Base-by-base conservation (phyloP, 371 early-diverging fungal genomes). In the Mucor racemosus region DNA sequence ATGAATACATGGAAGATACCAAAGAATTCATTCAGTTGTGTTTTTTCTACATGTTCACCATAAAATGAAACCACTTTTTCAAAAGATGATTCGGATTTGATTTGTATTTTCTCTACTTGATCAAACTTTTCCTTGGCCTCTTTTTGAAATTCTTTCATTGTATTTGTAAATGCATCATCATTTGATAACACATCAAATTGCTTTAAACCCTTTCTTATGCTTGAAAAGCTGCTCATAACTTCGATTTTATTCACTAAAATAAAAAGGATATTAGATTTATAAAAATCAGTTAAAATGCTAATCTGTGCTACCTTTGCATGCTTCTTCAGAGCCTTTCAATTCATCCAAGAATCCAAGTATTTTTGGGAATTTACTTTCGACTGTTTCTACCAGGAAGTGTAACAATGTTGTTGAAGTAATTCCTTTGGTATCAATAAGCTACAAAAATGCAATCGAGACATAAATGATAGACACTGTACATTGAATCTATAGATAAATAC, bases 11-110 rank as follows among this genome's bases (percentile, higher is more conserved):
- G 86, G 77, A 92, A 92, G n/a, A 93, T 86, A 4, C 86, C 88
- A 81, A 94, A 93, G 78, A 93, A 95, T 67, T 94, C 95, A 60
- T 95, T 95, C 0, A 92, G 91, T 55, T 89, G 88, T 70, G 88
- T 90, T 13, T 77, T 77, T 26, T 72, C 71, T 31, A 91, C 76
- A 65, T 94, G 90, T 74, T 97, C 97, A 34, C 96, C 95, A 62
- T 85, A 94, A 54, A 88, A 88, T 0, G 65, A 34, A 60, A 81
- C 77, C 15, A 68, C 73, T 1, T 36, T 57, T 11, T 65, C 26
- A 36, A 21, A 68, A 0, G 21, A 44, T 13, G 76, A 74, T 39
- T 89, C 87, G 80, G 86, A 78, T 17, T 81, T 74, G 26, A 71
- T 46, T 54, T 81, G 77, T 33, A 77, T 60, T 7, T 63, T 42